Conservation (phyloP, 805 yeast genomes). For the Lipomyces yamanashiensis region DNA sequence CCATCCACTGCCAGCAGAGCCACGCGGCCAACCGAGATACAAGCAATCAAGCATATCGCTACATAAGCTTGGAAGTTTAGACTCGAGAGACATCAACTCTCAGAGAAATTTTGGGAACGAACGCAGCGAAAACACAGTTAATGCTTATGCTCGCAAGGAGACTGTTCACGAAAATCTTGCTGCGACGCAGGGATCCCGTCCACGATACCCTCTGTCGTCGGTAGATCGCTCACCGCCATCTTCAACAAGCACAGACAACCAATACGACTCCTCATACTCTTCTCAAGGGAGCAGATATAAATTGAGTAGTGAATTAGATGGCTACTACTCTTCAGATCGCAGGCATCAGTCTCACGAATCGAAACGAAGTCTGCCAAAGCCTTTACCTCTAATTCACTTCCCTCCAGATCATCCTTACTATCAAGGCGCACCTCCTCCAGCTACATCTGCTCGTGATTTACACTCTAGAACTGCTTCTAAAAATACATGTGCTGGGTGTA, state of each 20-base stretch:
- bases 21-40: neutral
- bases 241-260: neutral
- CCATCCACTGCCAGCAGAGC: neutral
- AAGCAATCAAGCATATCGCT: neutral
- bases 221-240: neutral
- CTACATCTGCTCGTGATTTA: neutral
- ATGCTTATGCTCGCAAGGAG: neutral
- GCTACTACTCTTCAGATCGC: neutral
- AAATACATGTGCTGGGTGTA: constrained; percentile 27
- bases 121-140: constrained; percentile 10
- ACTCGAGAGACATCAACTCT: neutral
- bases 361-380: neutral
- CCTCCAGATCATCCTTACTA: constrained; percentile 26
- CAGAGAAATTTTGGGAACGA: constrained; percentile 15
- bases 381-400: constrained; percentile 24
- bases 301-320: constrained; percentile 11
- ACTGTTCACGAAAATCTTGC: neutral
- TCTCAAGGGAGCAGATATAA: neutral
- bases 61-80: neutral
- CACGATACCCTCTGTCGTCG: neutral
- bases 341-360: neutral
- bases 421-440: constrained; percentile 19
- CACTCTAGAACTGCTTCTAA: neutral
- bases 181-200: neutral
- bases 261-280: neutral